Percentiles rank a stretch among this genome's conserved stretches.
Evolutionary conservation across 202 grass and related monocot genomes (phyloP).

Genomic region (Tripidium arundinaceum): DNA sequence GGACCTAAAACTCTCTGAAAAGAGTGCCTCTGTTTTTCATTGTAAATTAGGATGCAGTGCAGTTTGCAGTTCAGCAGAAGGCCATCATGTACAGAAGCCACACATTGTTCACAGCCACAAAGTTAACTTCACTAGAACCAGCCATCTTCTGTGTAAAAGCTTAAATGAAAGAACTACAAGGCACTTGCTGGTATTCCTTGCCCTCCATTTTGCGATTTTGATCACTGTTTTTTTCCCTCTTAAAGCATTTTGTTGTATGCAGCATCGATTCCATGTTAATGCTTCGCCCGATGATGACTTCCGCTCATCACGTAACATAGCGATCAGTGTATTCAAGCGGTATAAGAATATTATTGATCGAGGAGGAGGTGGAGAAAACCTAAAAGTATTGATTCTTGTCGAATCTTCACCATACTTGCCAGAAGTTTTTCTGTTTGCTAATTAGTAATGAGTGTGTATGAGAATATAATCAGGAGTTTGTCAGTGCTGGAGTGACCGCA

Average conservation of each 20-base stretch:
- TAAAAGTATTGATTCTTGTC: slow-evolving; percentile 51
- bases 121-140: slow-evolving; percentile 44
- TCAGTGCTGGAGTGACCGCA: slow-evolving; percentile 83
- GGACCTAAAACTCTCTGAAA: slow-evolving; percentile 26
- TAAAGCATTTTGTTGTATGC: slow-evolving; percentile 21
- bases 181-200: slow-evolving; percentile 48
- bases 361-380: slow-evolving; percentile 74
- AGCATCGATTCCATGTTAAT: slow-evolving; percentile 79
- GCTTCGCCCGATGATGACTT: slow-evolving; percentile 81
- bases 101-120: slow-evolving; percentile 39
- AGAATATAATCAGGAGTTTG: slow-evolving; percentile 63
- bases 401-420: slow-evolving; percentile 14
- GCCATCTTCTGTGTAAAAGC: slow-evolving; percentile 47
- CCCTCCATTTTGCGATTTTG: slow-evolving; percentile 15
- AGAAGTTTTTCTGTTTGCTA: slow-evolving; percentile 5
- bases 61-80: slow-evolving; percentile 38
- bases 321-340: slow-evolving; percentile 75
- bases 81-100: slow-evolving; percentile 42
- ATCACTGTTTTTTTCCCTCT: neutral
- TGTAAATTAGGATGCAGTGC: slow-evolving; percentile 23
- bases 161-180: slow-evolving; percentile 54
- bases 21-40: neutral
- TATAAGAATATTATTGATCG: slow-evolving; percentile 85
- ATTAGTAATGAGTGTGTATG: neutral
- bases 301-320: slow-evolving; percentile 78